Evolutionary conservation across 805 yeast species (phyloP).

Genomic region (Candida ulmi): DNA sequence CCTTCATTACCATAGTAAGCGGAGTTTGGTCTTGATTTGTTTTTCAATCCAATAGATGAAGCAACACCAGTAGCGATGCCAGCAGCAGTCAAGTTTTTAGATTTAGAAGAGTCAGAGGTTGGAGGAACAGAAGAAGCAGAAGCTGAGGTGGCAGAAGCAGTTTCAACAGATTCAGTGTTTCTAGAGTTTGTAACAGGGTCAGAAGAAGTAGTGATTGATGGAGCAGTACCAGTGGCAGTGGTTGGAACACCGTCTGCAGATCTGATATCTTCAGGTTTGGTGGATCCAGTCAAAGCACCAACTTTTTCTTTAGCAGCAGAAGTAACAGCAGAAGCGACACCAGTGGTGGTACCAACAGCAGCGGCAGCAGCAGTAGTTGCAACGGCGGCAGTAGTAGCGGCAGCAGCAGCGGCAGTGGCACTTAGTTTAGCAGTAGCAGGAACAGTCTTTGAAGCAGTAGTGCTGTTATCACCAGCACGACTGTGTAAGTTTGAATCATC

Average conservation of each 20-base stretch:
- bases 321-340: constrained; percentile 4
- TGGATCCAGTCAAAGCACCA: no score
- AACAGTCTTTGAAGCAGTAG: constrained; percentile 17
- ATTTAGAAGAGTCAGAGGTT: neutral
- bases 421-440: constrained; percentile 7
- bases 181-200: no score
- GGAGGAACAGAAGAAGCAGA: neutral
- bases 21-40: no score
- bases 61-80: no score
- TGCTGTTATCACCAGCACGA: constrained; percentile 7
- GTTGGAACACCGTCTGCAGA: neutral
- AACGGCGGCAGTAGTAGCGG: constrained; percentile 1
- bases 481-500: constrained; percentile 5
- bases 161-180: neutral
- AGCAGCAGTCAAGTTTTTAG: neutral
- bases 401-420: neutral
- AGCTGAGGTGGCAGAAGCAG: neutral
- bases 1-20: no score
- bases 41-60: no score
- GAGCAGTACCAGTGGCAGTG: neutral
- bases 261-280: no score
- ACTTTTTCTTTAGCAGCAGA: neutral
- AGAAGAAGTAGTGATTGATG: no score
- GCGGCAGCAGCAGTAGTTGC: constrained; percentile 1
- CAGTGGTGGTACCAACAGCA: constrained; percentile 1